Base-by-base conservation (phyloP, 345 rosid genomes). In the Eutrema heterophyllum region DNA sequence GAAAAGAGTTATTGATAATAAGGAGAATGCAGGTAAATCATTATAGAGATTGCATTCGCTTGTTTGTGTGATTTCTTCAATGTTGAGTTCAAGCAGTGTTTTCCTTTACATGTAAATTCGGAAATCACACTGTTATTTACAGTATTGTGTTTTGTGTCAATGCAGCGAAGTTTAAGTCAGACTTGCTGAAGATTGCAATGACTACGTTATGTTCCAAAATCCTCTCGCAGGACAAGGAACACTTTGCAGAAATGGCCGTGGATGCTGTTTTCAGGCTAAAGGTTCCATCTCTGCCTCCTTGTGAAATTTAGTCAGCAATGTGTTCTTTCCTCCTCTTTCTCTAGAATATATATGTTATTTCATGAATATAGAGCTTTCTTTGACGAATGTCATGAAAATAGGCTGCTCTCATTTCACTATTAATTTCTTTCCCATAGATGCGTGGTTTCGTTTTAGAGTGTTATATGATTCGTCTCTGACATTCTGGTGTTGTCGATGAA, bases 121-220 rank as follows among this genome's bases (percentile, higher is more conserved):
- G n/a, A 66, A 15, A 27, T 5, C 54, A 14, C 13, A 1, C 11
- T 46, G 64, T 33, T 55, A 6, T 63, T 53, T 62, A 78, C 40
- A 12, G 21, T 48, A 2, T 55, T 13, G 32, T 56, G 55, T 44
- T 69, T n/a, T 49, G 61, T 56, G 49, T 66, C 77, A 56, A 70
- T 87, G 89, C 86, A 94, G 98, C 87, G 73, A 91, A 80, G 80
- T 94, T 94, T 78, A 83, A 80, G 83, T 79, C 87, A 9, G 98
- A 94, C 83, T 78, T 94, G 79, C 76, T 87, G 88, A 94, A 89
- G 82, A 94, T 91, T 77, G 97, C 96, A 0, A 91, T 68, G 95
- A 94, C 98, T 40, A 94, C 97, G 7, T 53, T 94, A 82, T 91
- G 97, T 59, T 94, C 98, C 74, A 94, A 94, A 80, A 91, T 94